phyloP scores from a whole-genome alignment of 129 eudicot genomes.

The Rutidosis leptorrhynchoides region DNA sequence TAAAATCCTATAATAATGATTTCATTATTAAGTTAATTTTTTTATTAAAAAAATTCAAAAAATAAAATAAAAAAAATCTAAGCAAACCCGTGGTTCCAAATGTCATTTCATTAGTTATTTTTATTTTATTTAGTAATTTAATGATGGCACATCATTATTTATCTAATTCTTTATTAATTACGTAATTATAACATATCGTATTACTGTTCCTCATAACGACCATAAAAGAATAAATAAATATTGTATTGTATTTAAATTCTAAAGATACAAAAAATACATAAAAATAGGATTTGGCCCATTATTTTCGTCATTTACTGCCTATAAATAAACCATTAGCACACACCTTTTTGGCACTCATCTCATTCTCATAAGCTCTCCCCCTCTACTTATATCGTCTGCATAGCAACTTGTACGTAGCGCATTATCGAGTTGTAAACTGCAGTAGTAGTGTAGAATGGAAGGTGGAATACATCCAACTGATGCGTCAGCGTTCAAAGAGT shows the following conservation, averaged over 20 bases:
- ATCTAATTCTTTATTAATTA: background rate
- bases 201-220: background rate
- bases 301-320: constrained; percentile 7
- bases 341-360: constrained; percentile 24
- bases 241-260: no score
- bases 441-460: constrained; percentile 34
- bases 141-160: background rate
- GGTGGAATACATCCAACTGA: constrained; percentile 54
- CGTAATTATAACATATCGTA: background rate
- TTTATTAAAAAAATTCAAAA: no score
- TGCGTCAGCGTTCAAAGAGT: constrained; percentile 51
- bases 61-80: no score
- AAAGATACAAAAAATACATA: background rate
- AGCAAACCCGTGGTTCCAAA: no score
- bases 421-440: background rate
- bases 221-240: background rate
- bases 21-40: no score
- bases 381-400: background rate
- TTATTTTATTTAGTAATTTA: no score
- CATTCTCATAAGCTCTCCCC: background rate
- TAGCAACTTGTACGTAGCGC: background rate
- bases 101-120: no score
- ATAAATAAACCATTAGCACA: constrained; percentile 30
- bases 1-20: no score
- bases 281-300: background rate